phyloP scores from a whole-genome alignment of 208 protist species.

The Vickermania spadyakhi region DNA sequence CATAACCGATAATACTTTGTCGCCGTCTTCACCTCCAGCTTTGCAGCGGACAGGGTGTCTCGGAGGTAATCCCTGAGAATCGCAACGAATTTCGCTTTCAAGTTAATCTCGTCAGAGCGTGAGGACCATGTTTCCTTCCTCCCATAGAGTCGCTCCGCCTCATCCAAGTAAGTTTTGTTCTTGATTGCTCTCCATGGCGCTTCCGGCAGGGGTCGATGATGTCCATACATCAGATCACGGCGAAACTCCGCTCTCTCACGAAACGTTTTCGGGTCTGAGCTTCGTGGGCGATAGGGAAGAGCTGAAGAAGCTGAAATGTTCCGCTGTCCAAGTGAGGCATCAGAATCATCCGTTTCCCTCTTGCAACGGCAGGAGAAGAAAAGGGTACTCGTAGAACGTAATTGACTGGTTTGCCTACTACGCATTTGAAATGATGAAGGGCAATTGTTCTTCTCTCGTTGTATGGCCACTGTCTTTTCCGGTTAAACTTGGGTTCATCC shows the following conservation, averaged over 20 bases:
- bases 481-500: too few relatives aligned
- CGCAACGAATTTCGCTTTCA: slow-evolving; percentile 56
- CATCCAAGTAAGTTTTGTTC: slow-evolving; percentile 75
- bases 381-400: too few relatives aligned
- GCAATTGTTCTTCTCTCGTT: too few relatives aligned
- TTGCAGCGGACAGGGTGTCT: slow-evolving; percentile 50
- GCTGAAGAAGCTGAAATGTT: too few relatives aligned
- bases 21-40: slow-evolving; percentile 53
- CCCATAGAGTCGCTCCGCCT: slow-evolving; percentile 83
- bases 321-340: too few relatives aligned
- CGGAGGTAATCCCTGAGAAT: slow-evolving; percentile 74
- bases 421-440: too few relatives aligned
- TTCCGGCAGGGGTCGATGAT: slow-evolving; percentile 55
- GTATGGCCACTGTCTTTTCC: too few relatives aligned
- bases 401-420: too few relatives aligned
- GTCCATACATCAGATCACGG: slow-evolving; percentile 67
- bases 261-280: slow-evolving; percentile 64
- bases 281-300: slow-evolving; percentile 42
- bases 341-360: too few relatives aligned
- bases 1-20: slow-evolving; percentile 57
- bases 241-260: slow-evolving; percentile 65
- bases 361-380: too few relatives aligned
- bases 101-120: slow-evolving; percentile 29
- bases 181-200: slow-evolving; percentile 67
- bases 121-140: slow-evolving; percentile 75